Conservation (phyloP, 2,329 filamentous ascomycete genomes). For the Chrysosporium keratinophilum region DNA sequence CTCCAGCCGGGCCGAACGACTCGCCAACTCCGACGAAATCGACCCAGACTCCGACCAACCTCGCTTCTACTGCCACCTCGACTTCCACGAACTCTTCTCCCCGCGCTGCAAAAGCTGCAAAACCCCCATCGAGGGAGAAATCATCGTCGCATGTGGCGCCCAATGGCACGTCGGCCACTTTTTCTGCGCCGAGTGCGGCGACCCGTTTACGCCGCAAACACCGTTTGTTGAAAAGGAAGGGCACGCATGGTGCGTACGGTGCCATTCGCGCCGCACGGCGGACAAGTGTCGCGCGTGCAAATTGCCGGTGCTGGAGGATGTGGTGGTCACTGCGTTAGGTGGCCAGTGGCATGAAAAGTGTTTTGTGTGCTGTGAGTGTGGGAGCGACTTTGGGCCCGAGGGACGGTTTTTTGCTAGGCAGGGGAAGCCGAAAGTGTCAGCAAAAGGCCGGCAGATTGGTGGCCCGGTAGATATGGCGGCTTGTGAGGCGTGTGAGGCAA, state of each 20-base stretch:
- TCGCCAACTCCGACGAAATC: constrained; percentile 54
- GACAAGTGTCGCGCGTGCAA: constrained; percentile 82
- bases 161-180: constrained; percentile 98
- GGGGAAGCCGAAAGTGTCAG: constrained; percentile 38
- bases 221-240: constrained; percentile 97
- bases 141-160: constrained; percentile 83
- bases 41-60: constrained; percentile 46
- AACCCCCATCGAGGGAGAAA: constrained; percentile 91
- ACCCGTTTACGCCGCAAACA: constrained; percentile 53
- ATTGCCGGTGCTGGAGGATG: constrained; percentile 74
- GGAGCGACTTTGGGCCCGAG: constrained; percentile 48
- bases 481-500: constrained; percentile 53
- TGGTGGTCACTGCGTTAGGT: constrained; percentile 80
- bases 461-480: constrained; percentile 47
- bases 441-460: constrained; percentile 39
- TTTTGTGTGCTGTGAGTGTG: constrained; percentile 68
- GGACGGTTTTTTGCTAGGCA: constrained; percentile 54
- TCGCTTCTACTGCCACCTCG: constrained; percentile 94
- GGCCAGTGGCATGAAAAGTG: constrained; percentile 90
- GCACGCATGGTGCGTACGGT: constrained; percentile 91
- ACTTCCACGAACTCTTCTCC: constrained; percentile 91
- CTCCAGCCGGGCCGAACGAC: constrained; percentile 55
- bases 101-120: constrained; percentile 92
- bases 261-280: constrained; percentile 82
- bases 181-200: constrained; percentile 96